Base-by-base conservation (phyloP, 2,329 filamentous ascomycete species). In the Albifimbria verrucaria region DNA sequence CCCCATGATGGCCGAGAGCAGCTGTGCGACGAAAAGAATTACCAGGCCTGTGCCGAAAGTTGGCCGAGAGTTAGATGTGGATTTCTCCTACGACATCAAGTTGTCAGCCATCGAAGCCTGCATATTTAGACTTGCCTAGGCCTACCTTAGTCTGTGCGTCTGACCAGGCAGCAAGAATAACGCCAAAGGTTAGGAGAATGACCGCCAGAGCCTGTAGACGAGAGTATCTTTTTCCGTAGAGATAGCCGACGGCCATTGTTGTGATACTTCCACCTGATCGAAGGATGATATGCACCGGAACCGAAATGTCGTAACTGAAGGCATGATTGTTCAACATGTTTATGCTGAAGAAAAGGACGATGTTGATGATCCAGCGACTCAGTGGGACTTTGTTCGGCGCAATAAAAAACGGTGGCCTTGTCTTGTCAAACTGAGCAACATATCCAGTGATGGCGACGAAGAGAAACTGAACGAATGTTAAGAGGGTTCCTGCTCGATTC, bases 301-400 rank as follows among this genome's bases (percentile, higher is more conserved):
- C 91, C 7, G 92, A 96, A 52, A 99, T 97, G 62, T 92, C 87
- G 74, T 97, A 99, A 57, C 91, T 92, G 70, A 99, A 99, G 7
- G 93, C 94, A 77, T 93, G 93, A 65, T 99, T 99, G 74, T 99
- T 99, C 66, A 99, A 75, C 53, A 97, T 85, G 64, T 97, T 99
- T 72, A 99, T 94, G 57, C 83, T 82, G 69, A 96, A 94, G 73
- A 97, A 97, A 61, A 97, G 82, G 4, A 88, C 76, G 42, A 96
- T 96, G 67, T 96, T 97, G 64, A 93, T 78, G 48, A 90, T 67
- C 92, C 94, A 97, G 67, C 90, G 88, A 47, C 80, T 80, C 51
- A 97, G 77, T 0, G 94, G 94, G 4, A 97, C 90, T 49, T 84
- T 85, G 59, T 92, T 92, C 18, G 83, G 83, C 52, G 83, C 84